These are phyloP conservation scores for Metschnikowia orientalis DNA, from an alignment of 805 yeast species.

Conservation along the genomic window DNA sequence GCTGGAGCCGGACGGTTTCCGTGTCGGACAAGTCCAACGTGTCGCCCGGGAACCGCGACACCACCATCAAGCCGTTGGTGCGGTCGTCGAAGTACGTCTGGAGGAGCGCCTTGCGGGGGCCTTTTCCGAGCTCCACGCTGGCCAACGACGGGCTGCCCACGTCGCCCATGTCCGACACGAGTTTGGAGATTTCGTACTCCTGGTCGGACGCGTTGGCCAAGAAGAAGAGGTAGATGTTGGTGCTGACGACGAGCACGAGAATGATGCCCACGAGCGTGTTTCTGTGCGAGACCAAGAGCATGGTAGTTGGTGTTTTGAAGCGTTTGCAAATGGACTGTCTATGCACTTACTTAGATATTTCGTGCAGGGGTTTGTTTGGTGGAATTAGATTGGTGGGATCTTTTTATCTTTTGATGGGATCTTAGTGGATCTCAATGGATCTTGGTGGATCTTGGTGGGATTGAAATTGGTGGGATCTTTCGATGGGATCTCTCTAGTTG, in stretches of 20 bases:
- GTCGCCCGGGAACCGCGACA: slow-evolving; percentile 6
- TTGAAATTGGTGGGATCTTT: too few relatives aligned
- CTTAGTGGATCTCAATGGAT: too few relatives aligned
- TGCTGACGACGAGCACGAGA: slow-evolving; percentile 5
- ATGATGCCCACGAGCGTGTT: slow-evolving; percentile 2
- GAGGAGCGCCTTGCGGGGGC: slow-evolving; percentile 3
- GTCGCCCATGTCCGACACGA: slow-evolving; percentile 2
- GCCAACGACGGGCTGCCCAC: background rate
- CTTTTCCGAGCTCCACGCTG: background rate
- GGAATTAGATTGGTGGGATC: too few relatives aligned
- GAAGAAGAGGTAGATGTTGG: slow-evolving; percentile 7
- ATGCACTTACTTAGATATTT: too few relatives aligned
- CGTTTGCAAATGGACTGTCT: too few relatives aligned
- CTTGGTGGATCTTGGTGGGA: too few relatives aligned
- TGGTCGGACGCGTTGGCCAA: slow-evolving; percentile 3
- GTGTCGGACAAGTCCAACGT: slow-evolving; percentile 9
- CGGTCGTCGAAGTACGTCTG: slow-evolving; percentile 13
- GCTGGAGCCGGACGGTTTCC: slow-evolving; percentile 7
- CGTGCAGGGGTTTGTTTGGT: too few relatives aligned
- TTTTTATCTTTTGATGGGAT: too few relatives aligned
- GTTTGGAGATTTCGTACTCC: slow-evolving; percentile 6
- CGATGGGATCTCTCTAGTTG: too few relatives aligned
- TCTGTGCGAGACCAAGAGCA: background rate
- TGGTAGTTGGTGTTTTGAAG: too few relatives aligned
- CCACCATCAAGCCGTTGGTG: slow-evolving; percentile 11